phyloP scores from a whole-genome alignment of 2,329 filamentous ascomycete species.

The Colletotrichum echinochloae region DNA sequence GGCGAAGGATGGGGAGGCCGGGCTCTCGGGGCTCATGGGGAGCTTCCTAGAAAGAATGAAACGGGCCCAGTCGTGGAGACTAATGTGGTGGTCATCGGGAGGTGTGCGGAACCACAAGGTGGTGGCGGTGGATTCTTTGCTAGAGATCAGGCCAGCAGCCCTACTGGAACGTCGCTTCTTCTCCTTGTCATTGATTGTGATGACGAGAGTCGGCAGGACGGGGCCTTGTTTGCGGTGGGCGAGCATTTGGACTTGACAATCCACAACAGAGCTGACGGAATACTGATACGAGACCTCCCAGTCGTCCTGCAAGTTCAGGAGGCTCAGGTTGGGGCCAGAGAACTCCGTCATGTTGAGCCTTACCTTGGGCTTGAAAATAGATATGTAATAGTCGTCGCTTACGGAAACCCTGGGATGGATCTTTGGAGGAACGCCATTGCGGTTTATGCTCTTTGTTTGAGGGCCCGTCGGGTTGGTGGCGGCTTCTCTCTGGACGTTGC shows the following conservation, averaged over 20 bases:
- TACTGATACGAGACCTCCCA: slow-evolving; percentile 66
- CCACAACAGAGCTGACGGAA: slow-evolving; percentile 63
- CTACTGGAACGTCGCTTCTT: slow-evolving; percentile 74
- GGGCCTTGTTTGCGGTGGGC: slow-evolving; percentile 72
- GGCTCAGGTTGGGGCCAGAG: slow-evolving; percentile 23
- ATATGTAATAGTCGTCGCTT: slow-evolving; percentile 60
- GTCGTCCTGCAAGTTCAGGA: slow-evolving; percentile 58
- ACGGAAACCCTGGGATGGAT: slow-evolving; percentile 45
- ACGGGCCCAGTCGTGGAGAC: slow-evolving; percentile 70
- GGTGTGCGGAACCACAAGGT: slow-evolving; percentile 69
- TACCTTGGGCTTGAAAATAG: slow-evolving; percentile 69
- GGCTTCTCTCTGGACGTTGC: slow-evolving; percentile 49
- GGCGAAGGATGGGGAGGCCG: slow-evolving; percentile 64
- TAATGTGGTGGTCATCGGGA: slow-evolving; percentile 62
- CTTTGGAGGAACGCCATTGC: slow-evolving; percentile 53
- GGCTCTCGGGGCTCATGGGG: slow-evolving; percentile 63
- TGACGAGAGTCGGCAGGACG: slow-evolving; percentile 68
- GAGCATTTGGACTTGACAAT: slow-evolving; percentile 70
- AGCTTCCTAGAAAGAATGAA: slow-evolving; percentile 61
- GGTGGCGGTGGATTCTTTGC: slow-evolving; percentile 61
- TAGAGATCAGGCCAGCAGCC: slow-evolving; percentile 66
- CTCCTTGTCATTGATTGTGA: slow-evolving; percentile 70
- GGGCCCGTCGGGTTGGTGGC: slow-evolving; percentile 53
- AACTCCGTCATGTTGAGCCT: slow-evolving; percentile 34
- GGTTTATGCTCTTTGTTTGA: slow-evolving; percentile 55